Percentiles rank a stretch among this genome's conserved stretches.
Conservation (phyloP, 2,329 filamentous ascomycete species). For the Monilinia fructigena region DNA sequence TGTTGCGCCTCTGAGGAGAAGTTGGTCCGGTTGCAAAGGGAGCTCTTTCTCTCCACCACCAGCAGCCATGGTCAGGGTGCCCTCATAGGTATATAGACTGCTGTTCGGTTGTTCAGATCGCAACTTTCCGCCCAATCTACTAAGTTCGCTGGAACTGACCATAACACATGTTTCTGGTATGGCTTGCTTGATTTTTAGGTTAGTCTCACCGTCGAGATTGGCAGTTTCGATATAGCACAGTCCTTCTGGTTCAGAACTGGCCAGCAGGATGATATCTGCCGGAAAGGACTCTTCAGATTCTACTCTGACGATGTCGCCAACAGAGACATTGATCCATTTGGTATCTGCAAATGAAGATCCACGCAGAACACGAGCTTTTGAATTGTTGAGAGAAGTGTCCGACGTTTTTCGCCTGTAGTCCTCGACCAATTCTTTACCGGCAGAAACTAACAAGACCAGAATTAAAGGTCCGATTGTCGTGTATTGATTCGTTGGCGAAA, state of each 20-base stretch:
- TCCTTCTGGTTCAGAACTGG: constrained; percentile 94
- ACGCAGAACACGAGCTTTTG: constrained; percentile 77
- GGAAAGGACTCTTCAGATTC: constrained; percentile 95
- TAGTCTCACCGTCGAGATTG: constrained; percentile 96
- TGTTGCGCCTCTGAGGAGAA: constrained; percentile 88
- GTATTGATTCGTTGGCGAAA: constrained; percentile 92
- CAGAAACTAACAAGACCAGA: constrained; percentile 90
- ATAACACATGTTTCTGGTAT: constrained; percentile 87
- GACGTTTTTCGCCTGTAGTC: constrained; percentile 87
- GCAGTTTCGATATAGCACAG: constrained; percentile 98
- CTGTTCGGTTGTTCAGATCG: constrained; percentile 97
- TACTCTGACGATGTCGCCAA: constrained; percentile 90
- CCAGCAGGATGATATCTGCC: constrained; percentile 85
- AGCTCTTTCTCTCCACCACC: constrained; percentile 93
- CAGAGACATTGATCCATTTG: constrained; percentile 89
- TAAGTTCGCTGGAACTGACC: constrained; percentile 83
- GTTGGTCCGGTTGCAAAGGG: constrained; percentile 84
- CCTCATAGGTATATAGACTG: constrained; percentile 97
- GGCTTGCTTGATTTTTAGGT: constrained; percentile 97
- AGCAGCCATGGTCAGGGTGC: constrained; percentile 84
- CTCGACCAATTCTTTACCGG: constrained; percentile 89
- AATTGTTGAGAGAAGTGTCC: constrained; percentile 83
- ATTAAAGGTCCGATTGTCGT: constrained; percentile 94
- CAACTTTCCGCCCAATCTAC: constrained; percentile 79
- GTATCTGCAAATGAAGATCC: constrained; percentile 82